Conservation (phyloP, 345 rosid genomes). For the Toxicodendron radicans region DNA sequence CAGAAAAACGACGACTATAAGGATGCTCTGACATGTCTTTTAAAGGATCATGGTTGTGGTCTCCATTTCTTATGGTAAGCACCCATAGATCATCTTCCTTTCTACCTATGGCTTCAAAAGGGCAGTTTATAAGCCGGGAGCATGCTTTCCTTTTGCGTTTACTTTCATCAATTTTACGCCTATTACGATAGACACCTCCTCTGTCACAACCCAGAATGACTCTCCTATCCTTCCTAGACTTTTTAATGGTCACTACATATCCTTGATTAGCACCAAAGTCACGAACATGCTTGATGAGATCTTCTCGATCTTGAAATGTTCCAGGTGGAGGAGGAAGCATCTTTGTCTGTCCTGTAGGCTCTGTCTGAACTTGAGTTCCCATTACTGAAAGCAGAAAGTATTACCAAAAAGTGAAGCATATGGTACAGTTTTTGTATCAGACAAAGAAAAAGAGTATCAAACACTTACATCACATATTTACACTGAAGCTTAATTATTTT, state of each 20-base stretch:
- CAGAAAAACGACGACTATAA: conserved; percentile 47
- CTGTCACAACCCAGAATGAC: conserved; percentile 55
- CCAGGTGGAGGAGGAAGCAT: conserved; percentile 48
- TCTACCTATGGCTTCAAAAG: conserved; percentile 47
- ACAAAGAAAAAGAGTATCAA: background rate
- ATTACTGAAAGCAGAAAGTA: conserved; percentile 16
- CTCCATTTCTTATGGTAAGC: conserved; percentile 37
- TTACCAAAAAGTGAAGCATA: conserved; percentile 8
- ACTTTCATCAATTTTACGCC: conserved; percentile 50
- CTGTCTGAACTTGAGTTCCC: conserved; percentile 26
- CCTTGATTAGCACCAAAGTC: conserved; percentile 47
- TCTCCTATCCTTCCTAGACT: conserved; percentile 48
- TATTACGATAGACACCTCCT: conserved; percentile 49
- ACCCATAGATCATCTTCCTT: conserved; percentile 46
- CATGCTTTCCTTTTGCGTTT: conserved; percentile 49
- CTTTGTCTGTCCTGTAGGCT: conserved; percentile 20
- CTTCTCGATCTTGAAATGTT: conserved; percentile 42
- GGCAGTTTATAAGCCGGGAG: conserved; percentile 49
- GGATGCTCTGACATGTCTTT: conserved; percentile 54
- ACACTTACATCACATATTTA: background rate
- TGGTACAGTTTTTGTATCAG: background rate
- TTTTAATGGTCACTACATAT: conserved; percentile 50
- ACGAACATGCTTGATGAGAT: conserved; percentile 41
- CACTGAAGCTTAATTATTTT: background rate
- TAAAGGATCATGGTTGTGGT: conserved; percentile 47